These are phyloP conservation scores for Erysimum cheiri DNA, from an alignment of 441 rosid species.

Conservation along the genomic window DNA sequence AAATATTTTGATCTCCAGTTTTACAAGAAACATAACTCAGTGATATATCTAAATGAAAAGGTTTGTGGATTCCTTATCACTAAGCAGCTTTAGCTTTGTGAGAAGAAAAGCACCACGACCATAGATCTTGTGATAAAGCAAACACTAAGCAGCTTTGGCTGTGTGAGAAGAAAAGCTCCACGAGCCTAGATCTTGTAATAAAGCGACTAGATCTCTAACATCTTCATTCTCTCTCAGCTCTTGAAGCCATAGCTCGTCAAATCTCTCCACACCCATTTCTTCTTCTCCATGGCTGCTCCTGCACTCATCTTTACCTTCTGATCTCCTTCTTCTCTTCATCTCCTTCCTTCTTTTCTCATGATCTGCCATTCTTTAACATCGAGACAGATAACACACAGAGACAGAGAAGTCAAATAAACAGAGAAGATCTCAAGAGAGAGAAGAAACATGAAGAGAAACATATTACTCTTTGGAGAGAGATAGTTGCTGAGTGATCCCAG, in stretches of 20 bases:
- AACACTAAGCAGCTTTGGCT: constrained; percentile 56
- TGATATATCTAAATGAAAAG: constrained; percentile 17
- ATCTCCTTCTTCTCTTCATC: constrained; percentile 50
- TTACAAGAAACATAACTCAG: constrained; percentile 1
- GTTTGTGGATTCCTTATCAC: not conserved
- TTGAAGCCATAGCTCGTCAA: constrained; percentile 8
- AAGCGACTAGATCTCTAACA: constrained; percentile 49
- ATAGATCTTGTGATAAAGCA: constrained; percentile 44
- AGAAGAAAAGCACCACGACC: constrained; percentile 40
- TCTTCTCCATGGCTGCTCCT: constrained; percentile 30
- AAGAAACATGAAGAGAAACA: not conserved
- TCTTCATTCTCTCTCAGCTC: constrained; percentile 33
- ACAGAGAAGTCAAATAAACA: not conserved
- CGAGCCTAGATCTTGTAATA: constrained; percentile 48
- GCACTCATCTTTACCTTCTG: constrained; percentile 25
- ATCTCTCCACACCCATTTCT: constrained; percentile 23
- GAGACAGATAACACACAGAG: not conserved
- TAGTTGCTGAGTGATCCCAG: constrained; percentile 53
- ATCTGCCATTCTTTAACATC: constrained; percentile 53
- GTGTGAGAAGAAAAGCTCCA: constrained; percentile 45
- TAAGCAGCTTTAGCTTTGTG: constrained; percentile 58
- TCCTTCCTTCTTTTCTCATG: constrained; percentile 63
- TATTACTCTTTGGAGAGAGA: constrained; percentile 51
- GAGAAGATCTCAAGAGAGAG: not conserved
- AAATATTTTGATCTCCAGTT: constrained; percentile 28